Conservation (phyloP, 768 basidiomycete genomes). For the Phylloporus sp. region DNA sequence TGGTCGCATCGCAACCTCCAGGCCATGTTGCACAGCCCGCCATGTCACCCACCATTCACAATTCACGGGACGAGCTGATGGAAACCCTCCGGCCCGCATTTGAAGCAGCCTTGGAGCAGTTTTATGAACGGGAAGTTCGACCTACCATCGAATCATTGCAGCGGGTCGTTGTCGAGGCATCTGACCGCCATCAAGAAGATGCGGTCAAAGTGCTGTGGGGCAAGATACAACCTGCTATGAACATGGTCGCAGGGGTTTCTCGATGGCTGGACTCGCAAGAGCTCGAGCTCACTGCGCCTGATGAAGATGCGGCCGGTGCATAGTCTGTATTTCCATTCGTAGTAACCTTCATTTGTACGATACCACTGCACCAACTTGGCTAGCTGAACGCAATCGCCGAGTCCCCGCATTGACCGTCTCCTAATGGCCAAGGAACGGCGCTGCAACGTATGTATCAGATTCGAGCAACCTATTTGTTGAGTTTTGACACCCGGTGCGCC, state of each 20-base stretch:
- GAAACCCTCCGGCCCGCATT: slow-evolving; percentile 17
- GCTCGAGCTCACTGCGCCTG: slow-evolving; percentile 19
- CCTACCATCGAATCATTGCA: slow-evolving; percentile 16
- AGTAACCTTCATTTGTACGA: slow-evolving; percentile 17
- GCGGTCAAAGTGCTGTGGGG: slow-evolving; percentile 23
- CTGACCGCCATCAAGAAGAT: slow-evolving; percentile 21
- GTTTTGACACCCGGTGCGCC: slow-evolving; percentile 9
- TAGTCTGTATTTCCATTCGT: slow-evolving; percentile 9
- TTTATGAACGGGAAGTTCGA: slow-evolving; percentile 22
- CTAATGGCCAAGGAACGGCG: slow-evolving; percentile 22
- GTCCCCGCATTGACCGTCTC: background rate
- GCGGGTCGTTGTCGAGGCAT: slow-evolving; percentile 5
- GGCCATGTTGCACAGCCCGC: background rate
- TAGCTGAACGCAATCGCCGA: background rate
- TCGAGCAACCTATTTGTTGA: background rate
- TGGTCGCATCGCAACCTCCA: slow-evolving; percentile 8
- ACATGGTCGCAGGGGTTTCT: slow-evolving; percentile 28
- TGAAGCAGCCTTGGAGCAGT: slow-evolving; percentile 15
- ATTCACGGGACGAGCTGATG: slow-evolving; percentile 14
- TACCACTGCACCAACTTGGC: slow-evolving; percentile 1
- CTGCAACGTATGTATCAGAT: slow-evolving; percentile 26
- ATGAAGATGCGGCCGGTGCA: background rate
- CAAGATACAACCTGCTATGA: slow-evolving; percentile 29
- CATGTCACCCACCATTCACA: background rate
- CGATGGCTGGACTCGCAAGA: slow-evolving; percentile 29